phyloP scores from a whole-genome alignment of 129 eudicot species.

The Chrysanthemum seticuspe region DNA sequence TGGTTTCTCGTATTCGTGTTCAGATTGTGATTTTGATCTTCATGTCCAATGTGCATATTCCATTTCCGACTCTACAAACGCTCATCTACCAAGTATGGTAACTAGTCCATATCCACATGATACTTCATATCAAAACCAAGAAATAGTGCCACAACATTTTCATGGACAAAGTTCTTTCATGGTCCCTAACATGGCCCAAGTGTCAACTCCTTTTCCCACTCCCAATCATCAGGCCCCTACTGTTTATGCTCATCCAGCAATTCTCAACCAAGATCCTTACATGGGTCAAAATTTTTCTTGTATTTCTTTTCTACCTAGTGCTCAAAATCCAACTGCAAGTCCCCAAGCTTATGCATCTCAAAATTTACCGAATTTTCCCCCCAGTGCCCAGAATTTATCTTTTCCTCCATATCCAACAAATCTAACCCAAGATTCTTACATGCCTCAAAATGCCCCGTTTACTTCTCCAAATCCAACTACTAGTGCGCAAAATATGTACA shows the following conservation, averaged over 20 bases:
- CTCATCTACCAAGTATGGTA: conserved; percentile 13
- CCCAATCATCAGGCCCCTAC: conserved; percentile 16
- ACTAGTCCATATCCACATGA: conserved; percentile 19
- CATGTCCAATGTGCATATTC: conserved; percentile 45
- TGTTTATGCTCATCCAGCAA: conserved; percentile 3
- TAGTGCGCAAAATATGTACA: no score
- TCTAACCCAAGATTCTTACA: not conserved
- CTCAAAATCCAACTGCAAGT: no score
- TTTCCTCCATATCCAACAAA: not conserved
- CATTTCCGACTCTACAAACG: conserved; percentile 25
- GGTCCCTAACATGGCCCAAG: not conserved
- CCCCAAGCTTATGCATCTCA: no score
- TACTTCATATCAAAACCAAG: conserved; percentile 14
- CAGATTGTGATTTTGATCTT: conserved; percentile 40
- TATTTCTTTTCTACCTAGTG: not conserved
- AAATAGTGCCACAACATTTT: conserved; percentile 5
- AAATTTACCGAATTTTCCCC: no score
- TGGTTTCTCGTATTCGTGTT: conserved; percentile 43
- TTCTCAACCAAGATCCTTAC: conserved; percentile 22
- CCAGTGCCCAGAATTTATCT: no score
- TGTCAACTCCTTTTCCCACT: conserved; percentile 14
- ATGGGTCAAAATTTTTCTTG: conserved; percentile 17
- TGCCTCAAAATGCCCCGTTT: not conserved
- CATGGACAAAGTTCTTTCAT: not conserved
- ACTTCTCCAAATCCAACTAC: no score